Evolutionary conservation across 768 basidiomycete species (phyloP).

Genomic region (Suillus luteus): DNA sequence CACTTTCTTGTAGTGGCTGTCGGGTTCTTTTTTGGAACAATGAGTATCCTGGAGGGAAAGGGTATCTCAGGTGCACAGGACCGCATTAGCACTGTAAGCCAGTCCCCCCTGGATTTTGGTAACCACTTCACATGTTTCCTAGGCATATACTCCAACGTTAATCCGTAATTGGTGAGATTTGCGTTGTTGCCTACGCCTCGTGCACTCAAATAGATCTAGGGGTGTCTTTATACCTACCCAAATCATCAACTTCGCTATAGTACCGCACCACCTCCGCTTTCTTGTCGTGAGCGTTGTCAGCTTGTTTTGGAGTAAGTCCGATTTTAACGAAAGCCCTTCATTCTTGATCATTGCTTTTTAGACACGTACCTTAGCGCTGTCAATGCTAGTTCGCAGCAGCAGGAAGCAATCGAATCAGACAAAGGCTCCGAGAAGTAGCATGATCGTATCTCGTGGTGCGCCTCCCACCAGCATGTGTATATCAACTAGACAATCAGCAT

Average conservation of each 20-base stretch:
- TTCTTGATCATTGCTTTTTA: constrained; percentile 23
- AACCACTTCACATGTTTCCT: constrained; percentile 17
- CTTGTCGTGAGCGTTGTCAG: constrained; percentile 74
- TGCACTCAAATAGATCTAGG: constrained; percentile 39
- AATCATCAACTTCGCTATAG: constrained; percentile 73
- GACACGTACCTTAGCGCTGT: constrained; percentile 65
- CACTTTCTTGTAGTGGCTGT: constrained; percentile 38
- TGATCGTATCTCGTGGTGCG: neutral
- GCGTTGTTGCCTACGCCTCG: neutral
- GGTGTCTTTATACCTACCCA: constrained; percentile 77
- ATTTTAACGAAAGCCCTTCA: constrained; percentile 3
- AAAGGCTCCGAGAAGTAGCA: constrained; percentile 6
- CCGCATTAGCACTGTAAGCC: constrained; percentile 41
- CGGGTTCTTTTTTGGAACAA: constrained; percentile 67
- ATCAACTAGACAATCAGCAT: neutral
- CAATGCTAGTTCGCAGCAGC: constrained; percentile 38
- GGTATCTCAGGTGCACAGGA: constrained; percentile 50
- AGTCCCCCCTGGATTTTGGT: neutral
- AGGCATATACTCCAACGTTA: constrained; percentile 75
- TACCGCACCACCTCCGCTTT: constrained; percentile 78
- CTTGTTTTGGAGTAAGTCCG: constrained; percentile 76
- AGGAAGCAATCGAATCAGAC: constrained; percentile 2
- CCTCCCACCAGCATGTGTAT: constrained; percentile 7
- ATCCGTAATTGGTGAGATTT: constrained; percentile 68
- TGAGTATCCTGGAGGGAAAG: constrained; percentile 82